These are phyloP conservation scores for Gossypium thurberi DNA, from an alignment of 345 rosid species.

Conservation along the genomic window DNA sequence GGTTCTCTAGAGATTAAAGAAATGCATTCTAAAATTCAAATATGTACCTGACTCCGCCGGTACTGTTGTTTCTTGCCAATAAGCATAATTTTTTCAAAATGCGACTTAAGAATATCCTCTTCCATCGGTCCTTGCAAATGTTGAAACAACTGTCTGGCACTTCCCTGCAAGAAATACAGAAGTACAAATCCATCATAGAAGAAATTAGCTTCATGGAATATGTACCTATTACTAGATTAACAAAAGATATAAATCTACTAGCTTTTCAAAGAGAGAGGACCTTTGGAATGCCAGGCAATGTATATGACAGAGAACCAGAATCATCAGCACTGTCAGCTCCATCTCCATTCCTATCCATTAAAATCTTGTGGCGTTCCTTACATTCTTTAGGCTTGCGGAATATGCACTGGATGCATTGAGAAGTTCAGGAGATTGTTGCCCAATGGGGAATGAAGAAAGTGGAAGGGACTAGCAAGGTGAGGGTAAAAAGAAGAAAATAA, in stretches of 20 bases:
- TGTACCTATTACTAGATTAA: slow-evolving; percentile 11
- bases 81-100: slow-evolving; percentile 81
- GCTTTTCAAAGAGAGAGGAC: slow-evolving; percentile 23
- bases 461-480: neutral
- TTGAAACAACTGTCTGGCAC: slow-evolving; percentile 97
- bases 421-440: slow-evolving; percentile 9
- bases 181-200: slow-evolving; percentile 14
- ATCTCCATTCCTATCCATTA: slow-evolving; percentile 89
- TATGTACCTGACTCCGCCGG: slow-evolving; percentile 63
- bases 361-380: slow-evolving; percentile 90
- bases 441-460: neutral
- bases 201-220: slow-evolving; percentile 11
- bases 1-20: slow-evolving; percentile 1
- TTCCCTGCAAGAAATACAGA: slow-evolving; percentile 61
- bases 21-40: neutral
- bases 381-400: slow-evolving; percentile 86
- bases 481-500: neutral
- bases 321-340: slow-evolving; percentile 99
- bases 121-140: slow-evolving; percentile 94
- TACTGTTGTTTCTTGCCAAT: slow-evolving; percentile 67
- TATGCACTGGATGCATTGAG: slow-evolving; percentile 52
- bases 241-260: slow-evolving; percentile 1
- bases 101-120: slow-evolving; percentile 88
- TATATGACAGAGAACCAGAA: slow-evolving; percentile 93
- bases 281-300: slow-evolving; percentile 99